Percentiles rank a stretch among this genome's conserved stretches.
Conservation (phyloP, 2,329 filamentous ascomycete species). For the Leptographium galeiforme region DNA sequence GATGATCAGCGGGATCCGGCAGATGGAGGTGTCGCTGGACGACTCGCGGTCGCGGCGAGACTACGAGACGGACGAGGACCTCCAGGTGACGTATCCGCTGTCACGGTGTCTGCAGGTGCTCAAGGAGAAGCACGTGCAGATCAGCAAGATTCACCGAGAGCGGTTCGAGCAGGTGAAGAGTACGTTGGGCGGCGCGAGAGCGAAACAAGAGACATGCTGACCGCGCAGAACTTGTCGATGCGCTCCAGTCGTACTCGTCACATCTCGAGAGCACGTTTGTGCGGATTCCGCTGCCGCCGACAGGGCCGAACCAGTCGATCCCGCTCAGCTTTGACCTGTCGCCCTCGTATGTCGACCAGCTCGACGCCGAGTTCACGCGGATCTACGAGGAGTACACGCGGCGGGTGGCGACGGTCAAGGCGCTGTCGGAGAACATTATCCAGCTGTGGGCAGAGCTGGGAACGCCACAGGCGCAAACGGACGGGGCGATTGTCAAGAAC, state of each 20-base stretch:
- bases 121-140: constrained; percentile 72
- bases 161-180: constrained; percentile 93
- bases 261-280: constrained; percentile 88
- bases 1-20: constrained; percentile 72
- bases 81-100: constrained; percentile 73
- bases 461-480: constrained; percentile 85
- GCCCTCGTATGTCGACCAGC: constrained; percentile 67
- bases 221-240: constrained; percentile 68
- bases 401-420: constrained; percentile 62
- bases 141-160: constrained; percentile 75
- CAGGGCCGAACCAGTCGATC: constrained; percentile 59
- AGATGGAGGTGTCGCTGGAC: constrained; percentile 86
- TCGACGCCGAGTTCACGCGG: constrained; percentile 83
- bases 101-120: constrained; percentile 64
- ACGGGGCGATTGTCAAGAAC: constrained; percentile 72
- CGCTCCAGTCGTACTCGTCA: constrained; percentile 89
- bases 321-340: constrained; percentile 87
- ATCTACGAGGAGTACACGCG: constrained; percentile 95
- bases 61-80: constrained; percentile 40
- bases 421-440: constrained; percentile 72
- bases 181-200: constrained; percentile 27
- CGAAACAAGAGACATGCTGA: neutral
- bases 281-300: constrained; percentile 72
- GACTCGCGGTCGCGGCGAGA: constrained; percentile 55
- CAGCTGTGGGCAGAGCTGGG: constrained; percentile 93